A percentile compares a stretch with the other conserved stretches of the same genome.
Evolutionary conservation across 1,284 basidiomycete species (phyloP).

Genomic region (Apiotrichum mycotoxinovorans): DNA sequence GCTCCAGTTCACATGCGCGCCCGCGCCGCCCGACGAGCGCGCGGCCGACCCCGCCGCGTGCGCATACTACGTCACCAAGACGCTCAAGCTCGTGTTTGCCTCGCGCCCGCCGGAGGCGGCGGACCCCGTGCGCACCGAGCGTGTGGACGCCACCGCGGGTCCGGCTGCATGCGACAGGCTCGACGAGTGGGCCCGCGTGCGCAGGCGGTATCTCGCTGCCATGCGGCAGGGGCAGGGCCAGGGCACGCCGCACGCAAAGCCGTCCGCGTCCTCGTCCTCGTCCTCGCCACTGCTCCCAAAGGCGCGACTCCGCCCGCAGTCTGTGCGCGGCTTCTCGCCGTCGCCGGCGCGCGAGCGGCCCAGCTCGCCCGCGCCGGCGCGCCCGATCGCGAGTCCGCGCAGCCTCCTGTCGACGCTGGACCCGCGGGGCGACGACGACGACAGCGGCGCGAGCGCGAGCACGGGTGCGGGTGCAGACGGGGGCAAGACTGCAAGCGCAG

Average conservation of each 20-base stretch:
- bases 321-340: slow-evolving; percentile 2
- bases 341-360: slow-evolving; percentile 2
- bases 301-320: background rate
- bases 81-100: slow-evolving; percentile 43
- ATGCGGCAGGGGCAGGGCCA: background rate
- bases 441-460: background rate
- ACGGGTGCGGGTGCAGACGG: no score
- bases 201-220: slow-evolving; percentile 4
- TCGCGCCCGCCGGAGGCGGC: slow-evolving; percentile 22
- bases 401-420: background rate
- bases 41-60: background rate
- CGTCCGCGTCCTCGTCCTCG: background rate
- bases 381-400: background rate
- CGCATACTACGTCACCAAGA: slow-evolving; percentile 43
- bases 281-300: background rate
- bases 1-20: slow-evolving; percentile 48
- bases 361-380: background rate
- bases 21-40: slow-evolving; percentile 2
- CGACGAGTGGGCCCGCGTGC: background rate
- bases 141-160: slow-evolving; percentile 31
- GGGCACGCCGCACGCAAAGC: no score
- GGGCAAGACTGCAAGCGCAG: no score
- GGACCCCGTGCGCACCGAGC: slow-evolving; percentile 32
- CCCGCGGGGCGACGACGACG: background rate
- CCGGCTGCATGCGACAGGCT: background rate